Evolutionary conservation across 176 grass and related monocot genomes (phyloP).

Genomic region (Rhynchospora breviuscula): DNA sequence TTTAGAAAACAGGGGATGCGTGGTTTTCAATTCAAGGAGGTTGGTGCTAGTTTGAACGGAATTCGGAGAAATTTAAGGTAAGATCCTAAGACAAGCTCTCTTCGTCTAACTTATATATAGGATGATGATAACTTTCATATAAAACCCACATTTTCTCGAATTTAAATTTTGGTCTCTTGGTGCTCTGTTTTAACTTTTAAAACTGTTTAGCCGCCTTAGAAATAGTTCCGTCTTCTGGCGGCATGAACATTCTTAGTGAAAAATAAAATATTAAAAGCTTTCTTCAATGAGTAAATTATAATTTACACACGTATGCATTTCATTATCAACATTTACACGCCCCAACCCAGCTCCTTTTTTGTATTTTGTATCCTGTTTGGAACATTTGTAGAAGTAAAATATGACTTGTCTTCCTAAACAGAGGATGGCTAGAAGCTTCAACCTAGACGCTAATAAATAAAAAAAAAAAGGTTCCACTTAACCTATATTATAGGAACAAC

Average conservation of each 20-base stretch:
- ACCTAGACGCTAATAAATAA: not conserved
- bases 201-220: not conserved
- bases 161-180: not conserved
- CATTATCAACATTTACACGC: not conserved
- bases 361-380: not conserved
- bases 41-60: constrained; percentile 11
- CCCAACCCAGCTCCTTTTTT: not conserved
- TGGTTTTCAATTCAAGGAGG: not conserved
- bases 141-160: not conserved
- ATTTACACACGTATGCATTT: not conserved
- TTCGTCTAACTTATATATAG: not conserved
- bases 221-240: constrained; percentile 5
- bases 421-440: not conserved
- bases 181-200: not conserved
- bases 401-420: not conserved
- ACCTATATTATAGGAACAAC: not conserved
- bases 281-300: not conserved
- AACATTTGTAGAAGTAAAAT: not conserved
- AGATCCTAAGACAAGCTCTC: not conserved
- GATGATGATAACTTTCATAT: not conserved
- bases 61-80: not conserved
- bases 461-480: not conserved
- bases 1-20: not conserved
- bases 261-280: not conserved
- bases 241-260: not conserved